Evolutionary conservation across 371 early-diverging fungal species (phyloP).

Genomic region (Mortierella sp.): DNA sequence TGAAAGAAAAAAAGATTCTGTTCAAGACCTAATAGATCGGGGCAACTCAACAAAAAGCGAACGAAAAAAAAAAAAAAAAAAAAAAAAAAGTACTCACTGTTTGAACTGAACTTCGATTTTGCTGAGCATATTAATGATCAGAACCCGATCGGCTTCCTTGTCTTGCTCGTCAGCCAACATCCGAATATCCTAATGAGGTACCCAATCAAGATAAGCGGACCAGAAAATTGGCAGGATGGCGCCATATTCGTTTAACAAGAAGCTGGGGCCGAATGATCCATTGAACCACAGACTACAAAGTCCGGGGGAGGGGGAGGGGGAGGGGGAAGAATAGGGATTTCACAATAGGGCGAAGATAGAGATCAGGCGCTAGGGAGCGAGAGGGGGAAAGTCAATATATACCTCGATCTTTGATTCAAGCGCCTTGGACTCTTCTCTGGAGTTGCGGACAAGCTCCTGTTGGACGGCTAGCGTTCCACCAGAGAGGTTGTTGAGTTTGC

Average conservation of each 20-base stretch:
- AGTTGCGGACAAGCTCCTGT: constrained; percentile 42
- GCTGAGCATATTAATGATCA: constrained; percentile 58
- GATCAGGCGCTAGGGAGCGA: too few species aligned
- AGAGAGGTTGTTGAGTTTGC: constrained; percentile 26
- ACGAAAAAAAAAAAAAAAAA: background rate
- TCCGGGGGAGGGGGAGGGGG: background rate
- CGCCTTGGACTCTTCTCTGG: constrained; percentile 46
- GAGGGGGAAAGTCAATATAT: background rate
- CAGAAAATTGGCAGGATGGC: background rate
- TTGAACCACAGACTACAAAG: background rate
- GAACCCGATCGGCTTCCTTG: constrained; percentile 56
- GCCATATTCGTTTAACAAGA: background rate
- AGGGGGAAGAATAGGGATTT: background rate
- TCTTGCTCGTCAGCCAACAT: constrained; percentile 73
- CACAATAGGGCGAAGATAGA: too few species aligned
- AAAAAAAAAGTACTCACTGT: constrained; percentile 57
- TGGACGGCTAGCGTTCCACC: constrained; percentile 44
- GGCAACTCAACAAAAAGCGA: background rate
- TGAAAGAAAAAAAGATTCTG: background rate
- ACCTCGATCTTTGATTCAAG: constrained; percentile 50
- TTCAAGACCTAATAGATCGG: background rate
- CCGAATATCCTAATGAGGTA: constrained; percentile 57
- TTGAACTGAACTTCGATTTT: constrained; percentile 69
- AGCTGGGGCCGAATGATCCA: too few species aligned
- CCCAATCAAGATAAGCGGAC: background rate